Conservation (phyloP, 306 rosid species). For the Prunus mongolica region DNA sequence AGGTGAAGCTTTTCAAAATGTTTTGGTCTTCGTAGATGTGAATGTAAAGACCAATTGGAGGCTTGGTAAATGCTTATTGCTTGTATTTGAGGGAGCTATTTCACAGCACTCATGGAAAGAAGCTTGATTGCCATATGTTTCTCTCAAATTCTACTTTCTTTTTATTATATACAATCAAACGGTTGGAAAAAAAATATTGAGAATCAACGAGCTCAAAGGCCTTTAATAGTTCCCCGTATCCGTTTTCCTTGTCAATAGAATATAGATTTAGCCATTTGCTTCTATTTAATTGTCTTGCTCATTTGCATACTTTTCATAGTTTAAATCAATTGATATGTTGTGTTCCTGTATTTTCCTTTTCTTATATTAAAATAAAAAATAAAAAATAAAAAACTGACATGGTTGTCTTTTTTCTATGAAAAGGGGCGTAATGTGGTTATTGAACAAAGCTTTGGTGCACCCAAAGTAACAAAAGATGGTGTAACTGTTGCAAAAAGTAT, state of each 20-base stretch:
- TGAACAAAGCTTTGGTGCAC: slow-evolving; percentile 91
- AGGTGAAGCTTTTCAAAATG: neutral
- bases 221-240: neutral
- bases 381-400: neutral
- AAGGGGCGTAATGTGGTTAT: slow-evolving; percentile 95
- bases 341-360: neutral
- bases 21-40: neutral
- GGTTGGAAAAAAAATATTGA: neutral
- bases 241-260: neutral
- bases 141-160: neutral
- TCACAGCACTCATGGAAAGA: neutral
- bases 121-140: neutral
- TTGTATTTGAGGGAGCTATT: neutral
- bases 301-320: neutral
- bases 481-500: slow-evolving; percentile 94
- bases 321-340: neutral
- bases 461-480: slow-evolving; percentile 94
- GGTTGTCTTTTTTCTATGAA: slow-evolving; percentile 9
- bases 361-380: neutral
- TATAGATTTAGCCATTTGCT: neutral
- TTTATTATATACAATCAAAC: neutral
- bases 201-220: neutral
- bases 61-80: neutral
- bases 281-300: neutral
- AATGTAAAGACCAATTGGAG: neutral